These are phyloP conservation scores for Annona cherimola DNA, from an alignment of 164 flowering plant species.

Conservation along the genomic window DNA sequence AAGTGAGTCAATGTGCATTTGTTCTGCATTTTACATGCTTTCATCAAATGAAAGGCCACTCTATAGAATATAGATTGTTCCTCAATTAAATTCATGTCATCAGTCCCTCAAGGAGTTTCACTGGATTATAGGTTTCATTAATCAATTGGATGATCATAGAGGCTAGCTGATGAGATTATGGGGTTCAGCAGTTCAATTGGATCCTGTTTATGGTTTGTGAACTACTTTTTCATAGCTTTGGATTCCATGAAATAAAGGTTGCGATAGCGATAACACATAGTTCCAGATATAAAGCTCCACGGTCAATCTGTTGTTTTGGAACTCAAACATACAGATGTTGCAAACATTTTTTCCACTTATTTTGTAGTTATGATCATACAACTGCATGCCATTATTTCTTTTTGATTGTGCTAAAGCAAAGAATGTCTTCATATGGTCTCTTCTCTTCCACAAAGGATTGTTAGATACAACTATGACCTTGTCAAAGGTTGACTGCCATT, in stretches of 20 bases:
- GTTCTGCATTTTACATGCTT: neutral
- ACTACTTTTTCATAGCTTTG: neutral
- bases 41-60: neutral
- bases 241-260: neutral
- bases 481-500: neutral
- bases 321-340: neutral
- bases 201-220: neutral
- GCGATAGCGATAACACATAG: neutral
- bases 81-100: neutral
- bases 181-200: neutral
- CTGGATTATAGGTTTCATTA: neutral
- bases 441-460: neutral
- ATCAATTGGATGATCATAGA: neutral
- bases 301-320: neutral
- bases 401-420: too few species aligned
- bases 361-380: neutral
- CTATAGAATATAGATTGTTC: neutral
- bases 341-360: neutral
- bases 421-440: neutral
- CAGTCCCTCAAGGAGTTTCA: neutral
- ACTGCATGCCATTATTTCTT: neutral
- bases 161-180: neutral
- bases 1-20: slow-evolving; percentile 39
- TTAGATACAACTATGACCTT: neutral
- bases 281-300: neutral